Base-by-base conservation (phyloP, 140 eudicot species). In the Ambrosia hybrid region DNA sequence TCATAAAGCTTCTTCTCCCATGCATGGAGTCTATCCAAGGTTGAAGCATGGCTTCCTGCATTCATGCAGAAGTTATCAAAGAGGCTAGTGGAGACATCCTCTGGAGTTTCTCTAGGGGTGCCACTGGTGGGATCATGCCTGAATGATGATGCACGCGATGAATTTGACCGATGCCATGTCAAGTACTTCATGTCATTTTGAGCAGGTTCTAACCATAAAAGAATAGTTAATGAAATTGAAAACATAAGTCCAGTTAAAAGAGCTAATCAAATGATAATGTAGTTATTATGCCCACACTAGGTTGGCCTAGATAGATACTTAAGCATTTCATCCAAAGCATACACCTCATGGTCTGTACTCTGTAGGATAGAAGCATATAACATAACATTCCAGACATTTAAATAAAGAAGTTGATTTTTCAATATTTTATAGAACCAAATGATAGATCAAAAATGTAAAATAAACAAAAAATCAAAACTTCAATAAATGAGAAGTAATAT, bases 1-100 rank as follows among this genome's bases (percentile, higher is more conserved):
- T 93, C 98, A 71, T 90, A 93, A 41, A 93, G 96, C 84, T 93
- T 93, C 79, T 82, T 85, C 75, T 93, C 98, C 98, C 98, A 93
- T 10, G 97, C 98, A 62, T 78, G 79, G 15, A 93, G 86, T 72
- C 98, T 83, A 84, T 93, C 98, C 69, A 93, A 74, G 52, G 98
- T 93, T 48, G 98, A 93, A 63, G 98, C 98, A 84, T 93, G 98
- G 70, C 97, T 93, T 74, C 98, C 97, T 26, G 97, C 87, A 62
- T 76, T 80, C 98, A 90, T 93, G 84, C 78, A 90, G 75, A 84
- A 82, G 81, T 80, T 87, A 67, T 87, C 96, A 65, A 87, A 85
- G 74, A 90, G 88, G 80, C 70, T 83, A 65, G 75, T 78, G 14
- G 80, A 67, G 57, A 78, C 61, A 45, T 90, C 96, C 64, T 86